Evolutionary conservation across 139 green algal genomes (phyloP).

Genomic region (Chlorokybus atmophyticus): DNA sequence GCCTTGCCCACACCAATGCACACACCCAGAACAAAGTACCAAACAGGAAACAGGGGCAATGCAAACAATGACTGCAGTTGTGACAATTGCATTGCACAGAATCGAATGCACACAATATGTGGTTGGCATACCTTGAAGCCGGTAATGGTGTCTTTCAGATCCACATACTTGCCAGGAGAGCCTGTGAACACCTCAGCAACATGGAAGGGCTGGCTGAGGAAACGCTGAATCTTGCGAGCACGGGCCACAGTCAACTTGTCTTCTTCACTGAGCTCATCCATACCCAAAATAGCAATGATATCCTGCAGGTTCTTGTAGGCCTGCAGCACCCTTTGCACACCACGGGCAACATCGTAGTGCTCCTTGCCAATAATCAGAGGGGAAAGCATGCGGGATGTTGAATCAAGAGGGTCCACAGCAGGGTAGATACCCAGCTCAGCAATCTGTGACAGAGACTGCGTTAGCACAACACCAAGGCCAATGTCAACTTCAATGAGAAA

Average conservation of each 20-base stretch:
- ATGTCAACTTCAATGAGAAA: not conserved
- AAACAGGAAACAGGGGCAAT: too few relatives aligned
- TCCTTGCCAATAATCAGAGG: constrained; percentile 84
- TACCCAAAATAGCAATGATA: constrained; percentile 99
- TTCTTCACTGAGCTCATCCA: constrained; percentile 98
- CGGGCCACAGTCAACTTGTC: constrained; percentile 97
- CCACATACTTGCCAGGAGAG: constrained; percentile 91
- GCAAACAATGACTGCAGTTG: too few relatives aligned
- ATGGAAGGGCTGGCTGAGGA: constrained; percentile 96
- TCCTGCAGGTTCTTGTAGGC: constrained; percentile 73
- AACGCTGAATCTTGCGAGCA: constrained; percentile 96
- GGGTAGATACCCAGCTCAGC: constrained; percentile 99
- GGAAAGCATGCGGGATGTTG: constrained; percentile 93
- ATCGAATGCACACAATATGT: too few relatives aligned
- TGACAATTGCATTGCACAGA: too few relatives aligned
- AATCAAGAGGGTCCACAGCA: constrained; percentile 97
- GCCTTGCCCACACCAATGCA: too few relatives aligned
- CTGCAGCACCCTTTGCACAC: constrained; percentile 95
- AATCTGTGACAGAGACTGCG: too few relatives aligned
- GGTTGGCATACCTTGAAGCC: constrained; percentile 75
- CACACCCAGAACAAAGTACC: too few relatives aligned
- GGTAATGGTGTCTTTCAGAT: constrained; percentile 81
- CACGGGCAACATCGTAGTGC: constrained; percentile 87
- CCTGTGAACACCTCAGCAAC: constrained; percentile 99
- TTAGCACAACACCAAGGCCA: not conserved